Base-by-base conservation (phyloP, 2,329 filamentous ascomycete genomes). In the Periconia digitata region DNA sequence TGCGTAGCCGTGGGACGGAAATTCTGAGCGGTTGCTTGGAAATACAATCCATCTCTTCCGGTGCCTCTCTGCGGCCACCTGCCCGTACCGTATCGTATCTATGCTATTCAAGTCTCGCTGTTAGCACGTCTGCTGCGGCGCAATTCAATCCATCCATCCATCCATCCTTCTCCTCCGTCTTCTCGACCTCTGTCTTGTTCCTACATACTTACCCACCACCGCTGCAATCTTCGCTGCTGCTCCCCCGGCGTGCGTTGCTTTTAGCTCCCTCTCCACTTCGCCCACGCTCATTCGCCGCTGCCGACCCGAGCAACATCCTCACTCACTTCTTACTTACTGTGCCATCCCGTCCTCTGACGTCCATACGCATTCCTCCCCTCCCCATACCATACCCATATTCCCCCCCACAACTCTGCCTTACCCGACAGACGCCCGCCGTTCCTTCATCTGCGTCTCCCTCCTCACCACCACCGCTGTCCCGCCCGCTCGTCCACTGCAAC, bases 11-110 rank as follows among this genome's bases (percentile, higher is more conserved):
- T n/a, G n/a, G n/a, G n/a, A n/a, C n/a, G n/a, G n/a, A n/a, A n/a
- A n/a, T n/a, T n/a, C n/a, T n/a, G n/a, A n/a, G n/a, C 40, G 17
- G 35, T 27, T 47, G 45, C 34, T 47, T 47, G 45, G 38, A 47
- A 40, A 48, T 40, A 29, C 46, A 48, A 43, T 47, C 21, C 35
- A n/a, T n/a, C 27, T 3, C 27, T 15, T 32, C n/a, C 27, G 27
- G 27, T 15, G 4, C n/a, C 27, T 32, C n/a, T 32, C 8, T 32
- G 8, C 27, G 5, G 27, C 27, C 27, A 32, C n/a, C 27, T 15
- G 10, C 27, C 27, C 27, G 27, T 32, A 40, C 44, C 24, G 24
- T 35, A n/a, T 32, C n/a, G 27, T 32, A 32, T n/a, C n/a, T n/a
- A n/a, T n/a, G n/a, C n/a, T n/a, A n/a, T n/a, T n/a, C n/a, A n/a